Evolutionary conservation across 345 rosid species (phyloP).

Genomic region (Excoecaria cochinchinensis): DNA sequence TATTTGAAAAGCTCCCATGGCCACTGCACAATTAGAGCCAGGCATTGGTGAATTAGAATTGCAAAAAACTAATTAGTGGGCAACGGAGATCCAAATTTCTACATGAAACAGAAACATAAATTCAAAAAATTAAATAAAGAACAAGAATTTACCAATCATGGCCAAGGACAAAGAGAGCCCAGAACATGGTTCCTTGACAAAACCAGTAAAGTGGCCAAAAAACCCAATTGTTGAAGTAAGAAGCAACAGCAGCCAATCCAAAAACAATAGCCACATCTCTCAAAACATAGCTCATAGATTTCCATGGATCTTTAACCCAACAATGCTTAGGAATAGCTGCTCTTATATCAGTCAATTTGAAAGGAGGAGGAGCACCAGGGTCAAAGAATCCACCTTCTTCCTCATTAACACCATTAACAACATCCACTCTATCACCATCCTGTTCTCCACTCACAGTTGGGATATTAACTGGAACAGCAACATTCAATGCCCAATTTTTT

Average conservation of each 20-base stretch:
- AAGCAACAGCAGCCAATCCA: conserved; percentile 74
- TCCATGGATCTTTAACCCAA: conserved; percentile 89
- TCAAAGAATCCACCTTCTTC: conserved; percentile 34
- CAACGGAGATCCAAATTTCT: background rate
- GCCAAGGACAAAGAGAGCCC: conserved; percentile 97
- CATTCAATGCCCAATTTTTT: conserved; percentile 54
- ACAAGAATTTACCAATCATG: conserved; percentile 68
- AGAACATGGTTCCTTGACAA: conserved; percentile 94
- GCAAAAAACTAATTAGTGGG: background rate
- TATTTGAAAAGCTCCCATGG: conserved; percentile 87
- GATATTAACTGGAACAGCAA: conserved; percentile 44
- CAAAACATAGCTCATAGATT: conserved; percentile 73
- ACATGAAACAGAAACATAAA: background rate
- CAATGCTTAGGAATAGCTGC: conserved; percentile 93
- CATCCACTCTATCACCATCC: conserved; percentile 16
- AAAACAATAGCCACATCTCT: conserved; percentile 69
- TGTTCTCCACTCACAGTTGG: conserved; percentile 24
- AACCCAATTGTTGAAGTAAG: conserved; percentile 60
- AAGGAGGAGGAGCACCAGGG: conserved; percentile 35
- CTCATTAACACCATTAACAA: conserved; percentile 16
- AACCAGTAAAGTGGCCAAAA: conserved; percentile 95
- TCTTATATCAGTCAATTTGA: conserved; percentile 61
- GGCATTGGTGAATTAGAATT: background rate
- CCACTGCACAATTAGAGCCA: conserved; percentile 51
- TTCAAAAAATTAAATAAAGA: background rate